phyloP scores from a whole-genome alignment of 768 basidiomycete species.

The Amanita brunnescens region DNA sequence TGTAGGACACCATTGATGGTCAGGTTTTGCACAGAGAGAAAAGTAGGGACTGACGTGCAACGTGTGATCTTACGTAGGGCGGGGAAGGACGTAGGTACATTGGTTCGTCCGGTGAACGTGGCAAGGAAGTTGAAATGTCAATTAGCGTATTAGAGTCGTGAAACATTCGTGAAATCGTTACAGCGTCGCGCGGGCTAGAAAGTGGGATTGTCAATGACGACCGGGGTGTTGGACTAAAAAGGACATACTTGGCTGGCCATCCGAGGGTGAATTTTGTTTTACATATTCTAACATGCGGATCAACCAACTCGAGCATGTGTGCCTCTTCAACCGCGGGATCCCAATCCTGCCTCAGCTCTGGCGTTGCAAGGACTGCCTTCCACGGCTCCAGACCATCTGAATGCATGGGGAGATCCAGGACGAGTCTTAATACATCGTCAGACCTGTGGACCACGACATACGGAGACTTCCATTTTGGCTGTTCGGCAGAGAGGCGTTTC shows the following conservation, averaged over 20 bases:
- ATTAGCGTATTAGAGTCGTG: constrained; percentile 76
- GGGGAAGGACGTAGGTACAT: constrained; percentile 87
- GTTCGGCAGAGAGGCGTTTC: constrained; percentile 60
- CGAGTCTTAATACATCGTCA: constrained; percentile 72
- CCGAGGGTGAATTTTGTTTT: constrained; percentile 91
- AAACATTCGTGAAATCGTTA: constrained; percentile 85
- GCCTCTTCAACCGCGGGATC: constrained; percentile 89
- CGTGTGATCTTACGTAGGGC: constrained; percentile 85
- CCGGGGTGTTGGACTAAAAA: neutral
- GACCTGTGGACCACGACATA: constrained; percentile 81
- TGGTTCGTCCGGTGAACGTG: constrained; percentile 85
- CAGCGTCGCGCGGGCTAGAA: constrained; percentile 80
- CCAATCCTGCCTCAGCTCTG: constrained; percentile 86
- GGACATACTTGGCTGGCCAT: constrained; percentile 90
- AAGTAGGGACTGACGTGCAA: constrained; percentile 41
- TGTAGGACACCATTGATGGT: constrained; percentile 18
- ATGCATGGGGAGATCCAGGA: constrained; percentile 61
- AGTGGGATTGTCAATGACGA: constrained; percentile 3
- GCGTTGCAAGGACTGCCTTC: constrained; percentile 76
- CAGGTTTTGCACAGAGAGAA: constrained; percentile 5
- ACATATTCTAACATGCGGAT: constrained; percentile 74
- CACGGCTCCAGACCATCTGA: constrained; percentile 72
- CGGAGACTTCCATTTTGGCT: constrained; percentile 58
- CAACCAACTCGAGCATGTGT: constrained; percentile 76
- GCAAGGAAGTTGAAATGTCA: constrained; percentile 89